These are phyloP conservation scores for Sarocladiaceae sp. DNA, from an alignment of 2,329 filamentous ascomycete species.

Conservation along the genomic window DNA sequence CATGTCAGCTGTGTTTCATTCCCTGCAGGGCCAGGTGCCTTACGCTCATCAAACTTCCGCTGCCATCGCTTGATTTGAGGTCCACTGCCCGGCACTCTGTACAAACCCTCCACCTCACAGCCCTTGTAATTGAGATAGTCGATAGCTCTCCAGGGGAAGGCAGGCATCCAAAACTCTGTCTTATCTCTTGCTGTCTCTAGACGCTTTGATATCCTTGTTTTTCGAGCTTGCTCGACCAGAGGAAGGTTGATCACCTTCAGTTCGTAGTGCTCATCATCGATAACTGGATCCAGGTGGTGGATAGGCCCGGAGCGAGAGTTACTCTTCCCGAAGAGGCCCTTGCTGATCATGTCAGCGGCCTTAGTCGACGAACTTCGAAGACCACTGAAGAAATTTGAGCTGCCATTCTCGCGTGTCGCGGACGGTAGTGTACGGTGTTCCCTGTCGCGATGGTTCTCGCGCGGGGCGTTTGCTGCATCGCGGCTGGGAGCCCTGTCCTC, in stretches of 20 bases:
- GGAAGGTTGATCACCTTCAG: slow-evolving; percentile 81
- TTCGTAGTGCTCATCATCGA: slow-evolving; percentile 79
- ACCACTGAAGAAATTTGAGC: slow-evolving; percentile 62
- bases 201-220: slow-evolving; percentile 83
- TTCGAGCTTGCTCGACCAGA: slow-evolving; percentile 81
- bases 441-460: slow-evolving; percentile 30
- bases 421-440: slow-evolving; percentile 45
- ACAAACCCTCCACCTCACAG: slow-evolving; percentile 88
- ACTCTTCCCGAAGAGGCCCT: slow-evolving; percentile 75
- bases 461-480: slow-evolving; percentile 31
- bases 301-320: slow-evolving; percentile 61
- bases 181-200: slow-evolving; percentile 86
- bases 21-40: too few species aligned
- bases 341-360: slow-evolving; percentile 75
- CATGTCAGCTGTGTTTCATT: slow-evolving; percentile 14
- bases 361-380: slow-evolving; percentile 66
- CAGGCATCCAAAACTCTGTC: slow-evolving; percentile 98
- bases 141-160: slow-evolving; percentile 89
- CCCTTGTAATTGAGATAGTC: slow-evolving; percentile 95
- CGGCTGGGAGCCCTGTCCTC: slow-evolving; percentile 55
- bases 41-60: slow-evolving; percentile 79
- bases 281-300: slow-evolving; percentile 55
- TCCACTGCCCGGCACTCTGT: slow-evolving; percentile 84
- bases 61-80: slow-evolving; percentile 93
- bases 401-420: slow-evolving; percentile 55